phyloP scores from a whole-genome alignment of 192 early-diverging fungal genomes.

The Coemansia sp. region DNA sequence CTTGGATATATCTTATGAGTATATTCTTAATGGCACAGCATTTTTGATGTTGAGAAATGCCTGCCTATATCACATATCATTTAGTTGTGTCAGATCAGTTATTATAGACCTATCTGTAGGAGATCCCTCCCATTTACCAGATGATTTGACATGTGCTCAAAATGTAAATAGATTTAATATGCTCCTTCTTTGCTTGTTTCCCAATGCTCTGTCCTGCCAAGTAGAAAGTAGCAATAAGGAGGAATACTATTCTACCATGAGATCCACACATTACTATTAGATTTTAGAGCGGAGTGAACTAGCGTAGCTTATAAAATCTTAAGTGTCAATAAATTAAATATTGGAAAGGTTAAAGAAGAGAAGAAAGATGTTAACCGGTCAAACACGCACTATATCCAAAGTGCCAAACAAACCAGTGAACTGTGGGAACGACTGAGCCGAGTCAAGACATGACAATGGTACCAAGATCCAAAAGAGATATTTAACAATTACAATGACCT shows the following conservation, averaged over 20 bases:
- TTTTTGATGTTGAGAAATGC: background rate
- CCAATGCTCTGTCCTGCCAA: background rate
- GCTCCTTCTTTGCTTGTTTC: background rate
- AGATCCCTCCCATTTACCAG: background rate
- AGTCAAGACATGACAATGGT: too few relatives aligned
- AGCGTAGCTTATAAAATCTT: too few relatives aligned
- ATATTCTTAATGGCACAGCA: background rate
- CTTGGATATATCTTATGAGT: background rate
- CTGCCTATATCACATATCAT: background rate
- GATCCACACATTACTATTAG: background rate
- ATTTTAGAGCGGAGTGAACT: too few relatives aligned
- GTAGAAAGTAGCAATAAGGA: background rate
- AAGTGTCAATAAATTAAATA: too few relatives aligned
- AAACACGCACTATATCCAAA: too few relatives aligned
- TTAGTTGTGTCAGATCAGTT: background rate
- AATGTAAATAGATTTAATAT: background rate
- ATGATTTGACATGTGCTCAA: background rate
- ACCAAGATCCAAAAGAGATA: too few relatives aligned
- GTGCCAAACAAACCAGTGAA: too few relatives aligned
- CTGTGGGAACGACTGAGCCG: too few relatives aligned
- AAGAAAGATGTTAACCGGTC: too few relatives aligned
- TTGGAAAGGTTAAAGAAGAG: too few relatives aligned
- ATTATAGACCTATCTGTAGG: background rate
- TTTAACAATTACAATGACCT: background rate
- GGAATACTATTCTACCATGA: background rate